Evolutionary conservation across 148 eudicot genomes (phyloP).

Genomic region (Cornus suecica): DNA sequence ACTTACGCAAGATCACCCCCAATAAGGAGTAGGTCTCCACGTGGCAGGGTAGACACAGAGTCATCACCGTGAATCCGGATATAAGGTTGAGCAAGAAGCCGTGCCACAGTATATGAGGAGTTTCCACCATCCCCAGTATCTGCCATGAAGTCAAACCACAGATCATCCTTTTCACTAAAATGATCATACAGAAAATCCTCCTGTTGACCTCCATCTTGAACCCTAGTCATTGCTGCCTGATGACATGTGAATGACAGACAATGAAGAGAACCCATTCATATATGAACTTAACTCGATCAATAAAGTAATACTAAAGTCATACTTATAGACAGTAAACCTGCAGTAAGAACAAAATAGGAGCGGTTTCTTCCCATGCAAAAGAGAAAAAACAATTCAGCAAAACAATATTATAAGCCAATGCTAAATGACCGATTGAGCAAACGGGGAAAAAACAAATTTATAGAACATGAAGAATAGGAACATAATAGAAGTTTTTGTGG

Average conservation of each 20-base stretch:
- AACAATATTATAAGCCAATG: background rate
- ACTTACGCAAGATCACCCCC: conserved; percentile 99
- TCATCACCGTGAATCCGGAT: conserved; percentile 38
- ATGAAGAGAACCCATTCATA: background rate
- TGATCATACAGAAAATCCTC: conserved; percentile 82
- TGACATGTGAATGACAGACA: conserved; percentile 15
- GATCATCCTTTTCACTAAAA: conserved; percentile 65
- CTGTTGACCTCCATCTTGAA: conserved; percentile 56
- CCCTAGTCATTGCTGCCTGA: conserved; percentile 86
- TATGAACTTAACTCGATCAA: background rate
- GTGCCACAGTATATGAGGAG: conserved; percentile 80
- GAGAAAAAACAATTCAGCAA: background rate
- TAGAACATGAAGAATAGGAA: background rate
- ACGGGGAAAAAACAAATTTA: background rate
- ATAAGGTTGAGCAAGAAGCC: conserved; percentile 88
- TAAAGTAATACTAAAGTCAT: background rate
- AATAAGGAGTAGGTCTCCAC: conserved; percentile 75
- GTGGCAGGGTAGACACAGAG: conserved; percentile 43
- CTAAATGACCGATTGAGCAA: background rate
- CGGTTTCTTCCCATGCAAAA: background rate
- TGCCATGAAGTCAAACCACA: conserved; percentile 99
- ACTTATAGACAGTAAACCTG: background rate
- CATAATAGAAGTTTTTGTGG: background rate
- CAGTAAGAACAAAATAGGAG: background rate
- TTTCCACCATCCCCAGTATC: conserved; percentile 99